Conservation (phyloP, 495 filamentous ascomycete genomes). For the Lophiotrema nucula region DNA sequence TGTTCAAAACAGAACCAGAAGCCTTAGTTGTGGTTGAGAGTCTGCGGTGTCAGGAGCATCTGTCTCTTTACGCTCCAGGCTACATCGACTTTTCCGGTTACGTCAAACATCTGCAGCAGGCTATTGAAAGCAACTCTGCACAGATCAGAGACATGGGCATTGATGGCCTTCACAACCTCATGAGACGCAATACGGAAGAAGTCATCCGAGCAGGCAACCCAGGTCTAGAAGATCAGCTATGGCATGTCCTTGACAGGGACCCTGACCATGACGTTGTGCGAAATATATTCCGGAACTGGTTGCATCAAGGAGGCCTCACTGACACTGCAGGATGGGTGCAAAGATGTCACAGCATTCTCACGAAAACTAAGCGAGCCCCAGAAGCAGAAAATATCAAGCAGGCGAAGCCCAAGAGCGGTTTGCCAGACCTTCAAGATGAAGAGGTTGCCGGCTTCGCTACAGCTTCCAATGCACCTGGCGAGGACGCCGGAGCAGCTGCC, state of each 20-base stretch:
- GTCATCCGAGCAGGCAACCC: conserved; percentile 71
- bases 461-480: conserved; percentile 61
- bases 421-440: conserved; percentile 84
- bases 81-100: conserved; percentile 81
- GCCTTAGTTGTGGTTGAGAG: conserved; percentile 71
- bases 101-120: conserved; percentile 74
- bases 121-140: conserved; percentile 64
- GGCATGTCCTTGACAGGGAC: conserved; percentile 76
- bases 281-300: conserved; percentile 85
- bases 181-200: conserved; percentile 83
- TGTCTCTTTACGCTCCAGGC: conserved; percentile 86
- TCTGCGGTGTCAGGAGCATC: conserved; percentile 81
- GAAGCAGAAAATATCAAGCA: conserved; percentile 51
- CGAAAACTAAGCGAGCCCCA: conserved; percentile 70
- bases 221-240: conserved; percentile 85
- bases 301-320: conserved; percentile 76
- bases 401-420: conserved; percentile 49
- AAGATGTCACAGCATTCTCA: conserved; percentile 82
- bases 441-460: conserved; percentile 93
- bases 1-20: conserved; percentile 78
- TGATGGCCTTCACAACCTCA: conserved; percentile 86
- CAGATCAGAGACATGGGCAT: conserved; percentile 76
- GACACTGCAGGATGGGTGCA: conserved; percentile 82
- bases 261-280: conserved; percentile 73
- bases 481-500: conserved; percentile 59